phyloP scores from a whole-genome alignment of 2,329 filamentous ascomycete species.

The Cephalotrichum gorgonifer region DNA sequence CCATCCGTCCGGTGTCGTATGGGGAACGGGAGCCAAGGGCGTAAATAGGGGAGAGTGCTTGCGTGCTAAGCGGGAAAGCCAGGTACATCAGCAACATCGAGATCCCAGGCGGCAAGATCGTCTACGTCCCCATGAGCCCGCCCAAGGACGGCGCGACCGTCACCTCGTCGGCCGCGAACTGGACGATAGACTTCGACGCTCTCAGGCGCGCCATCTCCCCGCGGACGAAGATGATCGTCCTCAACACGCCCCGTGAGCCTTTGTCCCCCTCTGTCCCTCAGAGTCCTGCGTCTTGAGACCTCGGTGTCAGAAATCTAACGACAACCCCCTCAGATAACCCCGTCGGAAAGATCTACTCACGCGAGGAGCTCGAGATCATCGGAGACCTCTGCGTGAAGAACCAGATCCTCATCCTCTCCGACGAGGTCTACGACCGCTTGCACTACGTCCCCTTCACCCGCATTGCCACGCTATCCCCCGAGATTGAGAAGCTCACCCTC shows the following conservation, averaged over 20 bases:
- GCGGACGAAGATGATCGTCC: conserved; percentile 91
- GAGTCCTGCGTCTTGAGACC: background rate
- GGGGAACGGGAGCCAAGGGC: background rate
- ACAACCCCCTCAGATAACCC: conserved; percentile 63
- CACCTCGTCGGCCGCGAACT: conserved; percentile 79
- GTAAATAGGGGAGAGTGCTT: background rate
- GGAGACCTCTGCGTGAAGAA: conserved; percentile 85
- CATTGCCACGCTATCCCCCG: conserved; percentile 80
- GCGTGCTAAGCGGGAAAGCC: background rate
- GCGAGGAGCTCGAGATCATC: conserved; percentile 71
- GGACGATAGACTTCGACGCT: conserved; percentile 76
- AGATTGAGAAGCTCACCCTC: conserved; percentile 77
- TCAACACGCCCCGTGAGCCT: conserved; percentile 57
- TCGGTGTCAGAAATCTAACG: too few relatives aligned
- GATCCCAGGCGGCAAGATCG: conserved; percentile 91
- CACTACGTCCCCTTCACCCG: conserved; percentile 94
- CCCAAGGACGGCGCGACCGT: conserved; percentile 67
- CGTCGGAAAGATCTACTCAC: conserved; percentile 89
- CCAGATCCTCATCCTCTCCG: conserved; percentile 85
- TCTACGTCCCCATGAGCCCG: conserved; percentile 91
- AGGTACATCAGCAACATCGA: conserved; percentile 95
- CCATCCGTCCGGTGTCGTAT: background rate
- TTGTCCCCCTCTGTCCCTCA: background rate
- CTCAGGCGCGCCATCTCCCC: conserved; percentile 73
- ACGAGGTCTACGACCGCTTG: conserved; percentile 89